These are phyloP conservation scores for Aureobasidium namibiae DNA, from an alignment of 2,329 filamentous ascomycete species.

Conservation along the genomic window DNA sequence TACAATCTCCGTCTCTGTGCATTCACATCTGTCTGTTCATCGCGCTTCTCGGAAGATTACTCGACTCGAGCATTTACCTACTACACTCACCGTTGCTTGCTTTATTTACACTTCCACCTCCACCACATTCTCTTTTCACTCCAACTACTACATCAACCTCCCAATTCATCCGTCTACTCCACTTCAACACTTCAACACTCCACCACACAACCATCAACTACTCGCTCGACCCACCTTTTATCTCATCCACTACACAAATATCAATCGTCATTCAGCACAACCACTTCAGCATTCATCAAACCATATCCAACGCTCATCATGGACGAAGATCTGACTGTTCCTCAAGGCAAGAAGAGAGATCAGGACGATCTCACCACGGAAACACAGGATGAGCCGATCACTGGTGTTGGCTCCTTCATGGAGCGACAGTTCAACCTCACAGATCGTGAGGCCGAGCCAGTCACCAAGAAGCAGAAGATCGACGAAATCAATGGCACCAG, in stretches of 20 bases:
- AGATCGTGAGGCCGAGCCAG: conserved; percentile 52
- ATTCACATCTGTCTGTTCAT: too few species aligned
- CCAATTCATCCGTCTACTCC: neutral
- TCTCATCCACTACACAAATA: neutral
- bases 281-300: neutral
- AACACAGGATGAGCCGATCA: conserved; percentile 14
- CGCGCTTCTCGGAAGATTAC: too few species aligned
- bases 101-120: neutral
- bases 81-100: neutral
- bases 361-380: neutral
- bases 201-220: neutral
- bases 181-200: too few species aligned
- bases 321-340: neutral
- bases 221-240: neutral
- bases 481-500: conserved; percentile 27
- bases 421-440: conserved; percentile 70
- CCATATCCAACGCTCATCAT: neutral
- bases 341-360: conserved; percentile 1
- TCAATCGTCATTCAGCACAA: neutral
- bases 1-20: neutral
- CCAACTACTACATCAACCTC: neutral
- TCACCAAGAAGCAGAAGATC: conserved; percentile 18
- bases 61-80: neutral
- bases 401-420: conserved; percentile 49
- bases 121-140: neutral